Percentiles rank a stretch among this genome's conserved stretches.
Conservation (phyloP, 805 yeast species). For the Alloascoidea hylecoeti region DNA sequence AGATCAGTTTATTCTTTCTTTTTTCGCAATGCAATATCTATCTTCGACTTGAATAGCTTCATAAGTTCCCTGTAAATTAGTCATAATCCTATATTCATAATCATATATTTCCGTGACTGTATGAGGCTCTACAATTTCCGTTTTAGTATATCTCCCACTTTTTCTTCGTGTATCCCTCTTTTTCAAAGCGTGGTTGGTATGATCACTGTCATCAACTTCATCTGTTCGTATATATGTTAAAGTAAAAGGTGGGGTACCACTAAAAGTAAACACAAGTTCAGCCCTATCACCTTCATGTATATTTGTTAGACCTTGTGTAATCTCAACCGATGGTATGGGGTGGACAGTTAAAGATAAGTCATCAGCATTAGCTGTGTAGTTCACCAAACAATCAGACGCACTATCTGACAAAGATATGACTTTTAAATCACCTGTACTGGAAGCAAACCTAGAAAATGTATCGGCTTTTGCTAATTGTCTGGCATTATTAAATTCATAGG, state of each 20-base stretch:
- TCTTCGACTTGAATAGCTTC: constrained; percentile 88
- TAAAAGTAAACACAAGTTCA: constrained; percentile 68
- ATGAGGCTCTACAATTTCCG: constrained; percentile 43
- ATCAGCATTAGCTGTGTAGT: constrained; percentile 14
- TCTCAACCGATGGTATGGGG: constrained; percentile 66
- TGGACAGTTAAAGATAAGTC: constrained; percentile 22
- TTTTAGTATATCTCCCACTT: constrained; percentile 27
- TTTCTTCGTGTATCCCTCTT: constrained; percentile 11
- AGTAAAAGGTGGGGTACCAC: constrained; percentile 85
- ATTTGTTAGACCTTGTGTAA: constrained; percentile 70
- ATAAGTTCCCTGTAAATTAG: constrained; percentile 84
- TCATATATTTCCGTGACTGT: constrained; percentile 48
- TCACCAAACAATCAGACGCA: constrained; percentile 46
- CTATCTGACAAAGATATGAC: constrained; percentile 64
- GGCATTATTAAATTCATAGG: constrained; percentile 57
- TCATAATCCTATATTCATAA: constrained; percentile 53
- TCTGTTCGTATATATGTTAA: constrained; percentile 72
- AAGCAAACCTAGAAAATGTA: constrained; percentile 55
- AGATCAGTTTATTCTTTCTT: not conserved
- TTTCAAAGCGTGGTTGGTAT: constrained; percentile 8
- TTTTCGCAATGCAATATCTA: constrained; percentile 40
- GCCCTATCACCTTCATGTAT: constrained; percentile 94
- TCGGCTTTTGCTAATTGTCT: constrained; percentile 36
- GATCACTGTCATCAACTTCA: constrained; percentile 15
- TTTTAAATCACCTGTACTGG: constrained; percentile 64